Evolutionary conservation across 345 rosid species (phyloP).

Genomic region (Gossypium thurberi): DNA sequence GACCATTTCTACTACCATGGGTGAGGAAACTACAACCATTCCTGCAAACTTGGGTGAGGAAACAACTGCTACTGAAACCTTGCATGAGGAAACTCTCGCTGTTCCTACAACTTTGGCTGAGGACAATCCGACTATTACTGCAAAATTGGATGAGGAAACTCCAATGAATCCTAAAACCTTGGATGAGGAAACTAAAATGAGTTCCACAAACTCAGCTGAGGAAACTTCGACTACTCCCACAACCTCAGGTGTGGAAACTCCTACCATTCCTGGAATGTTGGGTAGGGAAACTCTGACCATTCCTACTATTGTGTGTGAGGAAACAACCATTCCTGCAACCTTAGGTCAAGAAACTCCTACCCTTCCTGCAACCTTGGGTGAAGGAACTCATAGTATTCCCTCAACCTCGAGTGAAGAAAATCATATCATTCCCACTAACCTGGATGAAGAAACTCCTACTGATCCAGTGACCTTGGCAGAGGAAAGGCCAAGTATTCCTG

Average conservation of each 20-base stretch:
- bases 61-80: background rate
- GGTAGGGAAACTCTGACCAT: too few species aligned
- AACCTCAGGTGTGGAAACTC: background rate
- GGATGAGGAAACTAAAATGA: background rate
- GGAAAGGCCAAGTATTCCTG: background rate
- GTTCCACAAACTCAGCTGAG: background rate
- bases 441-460: background rate
- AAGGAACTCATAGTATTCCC: background rate
- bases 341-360: background rate
- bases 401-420: too few species aligned
- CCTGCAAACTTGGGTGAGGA: background rate
- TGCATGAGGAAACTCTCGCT: background rate
- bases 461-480: background rate
- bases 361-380: background rate
- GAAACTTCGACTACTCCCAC: background rate
- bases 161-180: background rate
- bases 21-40: background rate
- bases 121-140: conserved; percentile 12
- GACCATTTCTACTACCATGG: background rate
- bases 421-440: too few species aligned
- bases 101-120: background rate
- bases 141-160: background rate
- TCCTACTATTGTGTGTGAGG: too few species aligned
- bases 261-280: too few species aligned
- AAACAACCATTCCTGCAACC: too few species aligned